These are phyloP conservation scores for Diospyros kaki DNA, from an alignment of 148 eudicot species.

Conservation along the genomic window DNA sequence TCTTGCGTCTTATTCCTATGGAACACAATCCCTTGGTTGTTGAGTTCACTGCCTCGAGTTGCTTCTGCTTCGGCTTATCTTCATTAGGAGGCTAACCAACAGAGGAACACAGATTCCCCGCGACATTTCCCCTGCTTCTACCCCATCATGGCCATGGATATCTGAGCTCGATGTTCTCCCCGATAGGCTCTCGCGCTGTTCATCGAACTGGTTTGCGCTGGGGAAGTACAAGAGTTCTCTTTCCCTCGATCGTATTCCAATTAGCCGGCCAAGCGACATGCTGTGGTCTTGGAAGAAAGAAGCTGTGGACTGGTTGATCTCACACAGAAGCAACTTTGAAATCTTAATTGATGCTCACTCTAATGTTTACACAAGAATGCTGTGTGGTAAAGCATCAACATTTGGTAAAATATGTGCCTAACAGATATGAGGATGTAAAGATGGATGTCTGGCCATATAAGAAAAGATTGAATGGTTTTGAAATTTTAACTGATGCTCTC, in stretches of 20 bases:
- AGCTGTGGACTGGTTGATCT: constrained; percentile 42
- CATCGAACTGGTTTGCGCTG: neutral
- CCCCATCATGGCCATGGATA: neutral
- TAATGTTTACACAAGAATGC: neutral
- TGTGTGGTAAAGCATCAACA: neutral
- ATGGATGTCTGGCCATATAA: too few species aligned
- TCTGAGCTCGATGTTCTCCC: neutral
- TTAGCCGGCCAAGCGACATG: constrained; percentile 49
- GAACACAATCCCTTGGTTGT: too few species aligned
- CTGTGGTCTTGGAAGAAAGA: constrained; percentile 68
- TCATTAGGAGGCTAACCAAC: constrained; percentile 20
- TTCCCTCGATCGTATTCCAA: constrained; percentile 39
- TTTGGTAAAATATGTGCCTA: too few species aligned
- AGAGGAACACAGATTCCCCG: constrained; percentile 52
- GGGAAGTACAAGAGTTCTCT: constrained; percentile 18
- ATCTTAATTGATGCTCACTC: neutral
- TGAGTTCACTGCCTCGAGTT: constrained; percentile 14
- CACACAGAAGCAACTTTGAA: neutral
- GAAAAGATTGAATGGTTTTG: too few species aligned
- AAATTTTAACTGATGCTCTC: neutral
- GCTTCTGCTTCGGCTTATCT: constrained; percentile 30
- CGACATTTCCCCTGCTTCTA: constrained; percentile 15
- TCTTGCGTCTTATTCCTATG: too few species aligned
- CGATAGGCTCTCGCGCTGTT: constrained; percentile 1
- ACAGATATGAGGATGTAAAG: too few species aligned